These are phyloP conservation scores for Rhazya stricta DNA, from an alignment of 257 asterid genomes.

Conservation along the genomic window DNA sequence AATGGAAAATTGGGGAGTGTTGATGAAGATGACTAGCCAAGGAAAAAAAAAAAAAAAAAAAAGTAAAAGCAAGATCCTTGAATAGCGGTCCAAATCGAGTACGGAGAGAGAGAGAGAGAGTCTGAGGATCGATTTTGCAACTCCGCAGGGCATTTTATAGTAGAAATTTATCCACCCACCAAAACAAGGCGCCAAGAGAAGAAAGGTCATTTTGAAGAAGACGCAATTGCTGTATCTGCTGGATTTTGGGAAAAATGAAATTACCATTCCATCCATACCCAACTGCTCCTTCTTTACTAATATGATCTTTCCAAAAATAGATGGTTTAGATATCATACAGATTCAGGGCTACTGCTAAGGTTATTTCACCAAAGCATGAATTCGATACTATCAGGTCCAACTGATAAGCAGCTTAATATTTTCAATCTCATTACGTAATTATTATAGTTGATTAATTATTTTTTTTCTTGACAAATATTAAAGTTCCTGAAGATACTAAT, in stretches of 20 bases:
- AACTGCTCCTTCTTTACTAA: no score
- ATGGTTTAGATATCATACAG: no score
- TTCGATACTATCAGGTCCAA: no score
- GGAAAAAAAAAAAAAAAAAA: neutral
- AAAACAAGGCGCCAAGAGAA: conserved; percentile 12
- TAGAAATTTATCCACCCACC: neutral
- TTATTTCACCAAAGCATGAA: no score
- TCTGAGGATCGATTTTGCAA: neutral
- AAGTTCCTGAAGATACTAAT: no score
- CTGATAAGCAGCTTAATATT: no score
- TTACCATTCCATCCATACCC: no score
- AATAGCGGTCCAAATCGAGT: conserved; percentile 26
- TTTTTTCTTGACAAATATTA: no score
- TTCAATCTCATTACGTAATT: no score
- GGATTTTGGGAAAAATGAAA: neutral
- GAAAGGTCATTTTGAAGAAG: neutral
- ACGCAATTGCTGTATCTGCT: neutral
- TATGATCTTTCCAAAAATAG: no score
- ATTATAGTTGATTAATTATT: no score
- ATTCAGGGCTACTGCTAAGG: no score
- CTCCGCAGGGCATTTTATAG: neutral
- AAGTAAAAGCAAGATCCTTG: conserved; percentile 29
- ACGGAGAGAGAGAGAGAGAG: neutral
- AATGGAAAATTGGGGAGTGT: neutral
- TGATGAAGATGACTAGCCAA: neutral